Evolutionary conservation across 805 yeast genomes (phyloP).

Genomic region (Yamadazyma tumulicola): DNA sequence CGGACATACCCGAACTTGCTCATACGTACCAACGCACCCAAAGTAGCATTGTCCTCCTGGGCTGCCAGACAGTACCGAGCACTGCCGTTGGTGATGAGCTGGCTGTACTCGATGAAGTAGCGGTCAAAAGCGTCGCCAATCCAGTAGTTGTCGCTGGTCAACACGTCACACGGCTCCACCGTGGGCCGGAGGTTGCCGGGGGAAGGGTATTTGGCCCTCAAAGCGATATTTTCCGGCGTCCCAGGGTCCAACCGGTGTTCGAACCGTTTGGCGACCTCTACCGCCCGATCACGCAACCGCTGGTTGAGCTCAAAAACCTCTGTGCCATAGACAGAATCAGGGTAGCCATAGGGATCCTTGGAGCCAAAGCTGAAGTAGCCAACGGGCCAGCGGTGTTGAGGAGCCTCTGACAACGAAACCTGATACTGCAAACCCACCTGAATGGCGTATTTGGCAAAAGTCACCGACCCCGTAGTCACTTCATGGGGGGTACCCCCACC

Average conservation of each 20-base stretch:
- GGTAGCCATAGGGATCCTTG: slow-evolving; percentile 45
- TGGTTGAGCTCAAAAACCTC: slow-evolving; percentile 63
- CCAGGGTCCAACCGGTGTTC: slow-evolving; percentile 42
- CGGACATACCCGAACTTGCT: slow-evolving; percentile 53
- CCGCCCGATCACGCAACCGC: slow-evolving; percentile 54
- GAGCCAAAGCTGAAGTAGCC: slow-evolving; percentile 60
- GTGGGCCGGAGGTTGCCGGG: slow-evolving; percentile 9
- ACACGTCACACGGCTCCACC: slow-evolving; percentile 45
- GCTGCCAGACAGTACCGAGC: slow-evolving; percentile 59
- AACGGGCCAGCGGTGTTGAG: slow-evolving; percentile 58
- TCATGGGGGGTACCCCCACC: slow-evolving; percentile 59
- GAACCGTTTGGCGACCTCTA: slow-evolving; percentile 41
- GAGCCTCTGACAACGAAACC: slow-evolving; percentile 47
- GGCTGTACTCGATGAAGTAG: slow-evolving; percentile 46
- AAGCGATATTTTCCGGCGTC: slow-evolving; percentile 38
- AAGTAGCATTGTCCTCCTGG: slow-evolving; percentile 65
- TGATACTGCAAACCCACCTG: slow-evolving; percentile 60
- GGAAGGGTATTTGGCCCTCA: slow-evolving; percentile 44
- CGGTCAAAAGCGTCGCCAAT: slow-evolving; percentile 51
- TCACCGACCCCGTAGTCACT: slow-evolving; percentile 58
- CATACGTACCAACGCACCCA: slow-evolving; percentile 55
- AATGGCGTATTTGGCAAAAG: slow-evolving; percentile 58
- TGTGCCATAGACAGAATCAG: slow-evolving; percentile 55
- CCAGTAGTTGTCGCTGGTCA: slow-evolving; percentile 61
- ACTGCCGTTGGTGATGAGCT: slow-evolving; percentile 53